Evolutionary conservation across 352 stramenopile species (phyloP).

Genomic region (Thalassiosira ordinaria): DNA sequence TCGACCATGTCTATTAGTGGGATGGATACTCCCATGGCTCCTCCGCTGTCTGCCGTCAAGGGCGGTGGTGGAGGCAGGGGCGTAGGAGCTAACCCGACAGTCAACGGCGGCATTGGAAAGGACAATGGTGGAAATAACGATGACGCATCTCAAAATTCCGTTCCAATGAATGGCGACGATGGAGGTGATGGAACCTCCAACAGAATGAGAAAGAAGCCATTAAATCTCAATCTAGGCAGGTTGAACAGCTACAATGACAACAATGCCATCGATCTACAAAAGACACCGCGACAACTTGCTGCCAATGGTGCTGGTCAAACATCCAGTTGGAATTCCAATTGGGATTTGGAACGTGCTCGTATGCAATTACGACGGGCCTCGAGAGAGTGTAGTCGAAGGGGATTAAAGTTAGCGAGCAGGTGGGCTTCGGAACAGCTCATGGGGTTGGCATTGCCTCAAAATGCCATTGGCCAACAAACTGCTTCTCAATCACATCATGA

Average conservation of each 20-base stretch:
- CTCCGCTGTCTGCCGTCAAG: not conserved
- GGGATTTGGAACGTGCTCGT: conserved; percentile 62
- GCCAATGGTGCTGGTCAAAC: not conserved
- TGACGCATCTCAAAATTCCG: no score
- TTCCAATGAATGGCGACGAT: no score
- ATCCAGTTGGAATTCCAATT: conserved; percentile 26
- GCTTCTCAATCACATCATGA: no score
- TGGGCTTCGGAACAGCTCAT: conserved; percentile 85
- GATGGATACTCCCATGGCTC: conserved; percentile 22
- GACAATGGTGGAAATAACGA: no score
- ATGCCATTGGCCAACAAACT: no score
- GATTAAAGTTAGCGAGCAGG: conserved; percentile 81
- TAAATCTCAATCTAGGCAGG: not conserved
- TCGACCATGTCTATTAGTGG: conserved; percentile 41
- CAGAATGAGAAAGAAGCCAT: no score
- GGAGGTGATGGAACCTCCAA: no score
- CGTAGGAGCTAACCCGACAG: no score
- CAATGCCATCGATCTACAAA: not conserved
- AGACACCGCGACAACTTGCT: not conserved
- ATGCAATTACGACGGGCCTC: conserved; percentile 58
- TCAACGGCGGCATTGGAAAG: no score
- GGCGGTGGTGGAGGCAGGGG: no score
- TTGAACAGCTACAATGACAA: not conserved
- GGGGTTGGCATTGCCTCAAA: conserved; percentile 49
- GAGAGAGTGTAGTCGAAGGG: conserved; percentile 52